Evolutionary conservation across 306 rosid species (phyloP), one percentile per base, ranked within the genome.

Genomic region (Biancaea sappan): DNA sequence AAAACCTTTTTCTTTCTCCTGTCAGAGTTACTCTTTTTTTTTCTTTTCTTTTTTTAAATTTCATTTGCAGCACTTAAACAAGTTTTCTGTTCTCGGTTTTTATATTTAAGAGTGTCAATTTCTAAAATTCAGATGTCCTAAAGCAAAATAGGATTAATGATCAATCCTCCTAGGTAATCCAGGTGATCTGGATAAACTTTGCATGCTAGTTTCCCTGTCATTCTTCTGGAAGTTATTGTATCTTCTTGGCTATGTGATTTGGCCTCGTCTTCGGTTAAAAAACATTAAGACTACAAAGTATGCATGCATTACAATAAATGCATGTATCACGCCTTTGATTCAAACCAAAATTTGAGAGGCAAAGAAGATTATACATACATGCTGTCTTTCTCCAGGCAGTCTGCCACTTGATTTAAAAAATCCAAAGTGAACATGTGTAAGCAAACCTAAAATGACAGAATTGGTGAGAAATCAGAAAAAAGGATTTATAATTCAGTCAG

Each of bases 311-410:
- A 66, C 65, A 48, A 57, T 18, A 53, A 32, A 53, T 35, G 32
- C 47, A 62, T 53, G 66, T 69, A 66, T 46, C 38, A 69, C n/a
- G 28, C 54, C 35, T 53, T 38, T 48, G 62, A 52, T 24, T 65
- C 14, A 15, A 26, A 81, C 35, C 73, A 22, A 76, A 67, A 41
- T 13, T 54, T 2, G 8, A 66, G 32, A 61, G 77, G 46, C 6
- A 66, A 34, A 61, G 77, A 72, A 52, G 74, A 62, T 43, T 16
- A 67, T 13, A 43, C 90, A 75, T 88, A 92, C 98, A 89, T 76
- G 91, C 96, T 89, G 84, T 93, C 98, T 77, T 93, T 91, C 87
- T 93, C 98, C 41, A 93, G 96, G 69, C 98, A 94, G 82, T 85
- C 88, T 61, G 97, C 98, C 66, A 89, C 98, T 86, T 91, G 97